A percentile compares a stretch with the other conserved stretches of the same genome.
These are phyloP conservation scores for Corylus avellana DNA, from an alignment of 306 rosid species.

Conservation along the genomic window DNA sequence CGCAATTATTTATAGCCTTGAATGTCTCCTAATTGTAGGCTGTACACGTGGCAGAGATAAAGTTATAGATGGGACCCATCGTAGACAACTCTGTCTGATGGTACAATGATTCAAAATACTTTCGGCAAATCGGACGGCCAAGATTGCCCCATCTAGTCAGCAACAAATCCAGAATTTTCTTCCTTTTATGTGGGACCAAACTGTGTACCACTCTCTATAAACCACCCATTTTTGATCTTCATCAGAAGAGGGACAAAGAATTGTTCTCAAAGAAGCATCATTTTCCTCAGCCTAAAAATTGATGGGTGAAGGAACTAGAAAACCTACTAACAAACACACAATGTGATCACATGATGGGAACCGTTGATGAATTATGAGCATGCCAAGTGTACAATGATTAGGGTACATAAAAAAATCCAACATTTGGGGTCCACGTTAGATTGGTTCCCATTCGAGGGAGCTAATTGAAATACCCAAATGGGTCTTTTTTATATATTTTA, in stretches of 20 bases:
- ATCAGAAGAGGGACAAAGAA: constrained; percentile 3
- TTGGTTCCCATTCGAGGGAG: constrained; percentile 24
- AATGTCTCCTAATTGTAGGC: not conserved
- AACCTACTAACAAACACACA: not conserved
- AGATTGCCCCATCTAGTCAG: not conserved
- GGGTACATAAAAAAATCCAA: not conserved
- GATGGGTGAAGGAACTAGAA: constrained; percentile 14
- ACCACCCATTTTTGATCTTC: constrained; percentile 18
- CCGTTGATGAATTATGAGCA: not conserved
- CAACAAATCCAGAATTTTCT: not conserved
- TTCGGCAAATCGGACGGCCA: constrained; percentile 4
- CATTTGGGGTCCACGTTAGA: constrained; percentile 15
- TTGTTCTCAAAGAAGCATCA: not conserved
- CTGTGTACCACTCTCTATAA: not conserved
- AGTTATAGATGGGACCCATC: not conserved
- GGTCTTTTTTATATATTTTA: constrained; percentile 2
- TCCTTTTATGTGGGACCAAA: not conserved
- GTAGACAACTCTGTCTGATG: not conserved
- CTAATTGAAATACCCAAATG: constrained; percentile 20
- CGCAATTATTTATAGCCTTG: not conserved
- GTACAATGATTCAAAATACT: not conserved
- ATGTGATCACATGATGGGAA: not conserved
- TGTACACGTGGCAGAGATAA: constrained; percentile 4
- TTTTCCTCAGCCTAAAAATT: not conserved
- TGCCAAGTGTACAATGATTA: constrained; percentile 15